phyloP scores from a whole-genome alignment of 2,329 filamentous ascomycete genomes.

The Exophiala dermatitidis region DNA sequence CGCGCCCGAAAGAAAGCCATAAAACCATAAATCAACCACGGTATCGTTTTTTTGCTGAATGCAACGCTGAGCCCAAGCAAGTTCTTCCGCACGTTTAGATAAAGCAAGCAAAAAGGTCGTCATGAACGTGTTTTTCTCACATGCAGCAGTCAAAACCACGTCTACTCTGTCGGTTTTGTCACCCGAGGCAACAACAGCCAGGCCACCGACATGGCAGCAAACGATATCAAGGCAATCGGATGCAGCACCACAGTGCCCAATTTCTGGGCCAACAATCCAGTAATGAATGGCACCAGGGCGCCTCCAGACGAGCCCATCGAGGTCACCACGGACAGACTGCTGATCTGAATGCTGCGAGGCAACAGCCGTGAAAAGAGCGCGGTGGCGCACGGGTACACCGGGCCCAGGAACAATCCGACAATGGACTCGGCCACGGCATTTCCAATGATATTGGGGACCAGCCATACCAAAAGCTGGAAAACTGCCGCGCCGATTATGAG shows the following conservation, averaged over 20 bases:
- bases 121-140: background rate
- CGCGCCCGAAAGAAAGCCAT: no score
- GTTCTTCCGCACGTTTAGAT: no score
- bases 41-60: no score
- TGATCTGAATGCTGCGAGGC: conserved; percentile 35
- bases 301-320: conserved; percentile 39
- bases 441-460: conserved; percentile 33
- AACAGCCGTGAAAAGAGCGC: conserved; percentile 31
- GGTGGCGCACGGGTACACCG: conserved; percentile 63
- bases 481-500: conserved; percentile 54
- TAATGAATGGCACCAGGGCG: conserved; percentile 42
- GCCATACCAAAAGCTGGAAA: conserved; percentile 31
- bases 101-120: background rate
- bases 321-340: conserved; percentile 35
- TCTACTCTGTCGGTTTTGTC: conserved; percentile 44
- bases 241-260: conserved; percentile 44
- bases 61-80: no score
- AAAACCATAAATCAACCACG: no score
- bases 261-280: conserved; percentile 42
- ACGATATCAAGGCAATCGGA: conserved; percentile 51
- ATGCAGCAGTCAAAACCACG: background rate
- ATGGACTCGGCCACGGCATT: conserved; percentile 57
- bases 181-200: conserved; percentile 48
- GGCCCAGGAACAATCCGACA: conserved; percentile 68
- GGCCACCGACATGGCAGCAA: conserved; percentile 47